These are phyloP conservation scores for Fusarium sp. DNA, from an alignment of 2,329 filamentous ascomycete species.

Conservation along the genomic window DNA sequence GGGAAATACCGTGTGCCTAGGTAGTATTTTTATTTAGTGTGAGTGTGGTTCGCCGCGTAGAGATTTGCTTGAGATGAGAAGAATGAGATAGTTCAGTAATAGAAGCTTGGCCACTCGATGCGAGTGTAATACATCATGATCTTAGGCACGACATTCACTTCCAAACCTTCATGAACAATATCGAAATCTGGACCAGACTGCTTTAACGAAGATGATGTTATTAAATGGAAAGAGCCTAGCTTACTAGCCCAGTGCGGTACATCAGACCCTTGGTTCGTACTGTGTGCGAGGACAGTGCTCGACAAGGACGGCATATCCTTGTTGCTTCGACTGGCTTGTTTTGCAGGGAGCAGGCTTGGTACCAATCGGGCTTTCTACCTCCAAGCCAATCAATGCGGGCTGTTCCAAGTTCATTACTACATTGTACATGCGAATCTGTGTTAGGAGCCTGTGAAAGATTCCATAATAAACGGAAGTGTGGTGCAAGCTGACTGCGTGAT, in stretches of 20 bases:
- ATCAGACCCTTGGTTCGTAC: conserved; percentile 1
- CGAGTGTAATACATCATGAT: not conserved
- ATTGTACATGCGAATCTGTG: not conserved
- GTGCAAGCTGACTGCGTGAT: conserved; percentile 32
- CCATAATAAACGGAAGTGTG: conserved; percentile 37
- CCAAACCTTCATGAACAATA: not conserved
- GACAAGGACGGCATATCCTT: conserved; percentile 17
- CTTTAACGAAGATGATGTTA: not conserved
- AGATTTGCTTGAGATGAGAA: not conserved
- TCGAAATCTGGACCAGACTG: not conserved
- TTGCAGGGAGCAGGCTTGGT: conserved; percentile 12
- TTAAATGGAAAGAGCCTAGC: not conserved
- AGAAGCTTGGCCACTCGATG: not conserved
- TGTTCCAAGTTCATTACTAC: conserved; percentile 9
- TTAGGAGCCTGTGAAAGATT: conserved; percentile 28
- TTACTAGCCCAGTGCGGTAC: not conserved
- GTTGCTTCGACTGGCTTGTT: conserved; percentile 26
- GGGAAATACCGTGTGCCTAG: not conserved
- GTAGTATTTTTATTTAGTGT: not conserved
- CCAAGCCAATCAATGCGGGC: conserved; percentile 24
- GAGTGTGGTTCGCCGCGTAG: not conserved
- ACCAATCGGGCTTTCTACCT: conserved; percentile 7
- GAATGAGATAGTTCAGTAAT: not conserved
- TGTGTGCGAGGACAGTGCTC: conserved; percentile 14
- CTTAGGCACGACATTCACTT: not conserved